Conservation (phyloP, 345 rosid species). For the Dimocarpus longan region DNA sequence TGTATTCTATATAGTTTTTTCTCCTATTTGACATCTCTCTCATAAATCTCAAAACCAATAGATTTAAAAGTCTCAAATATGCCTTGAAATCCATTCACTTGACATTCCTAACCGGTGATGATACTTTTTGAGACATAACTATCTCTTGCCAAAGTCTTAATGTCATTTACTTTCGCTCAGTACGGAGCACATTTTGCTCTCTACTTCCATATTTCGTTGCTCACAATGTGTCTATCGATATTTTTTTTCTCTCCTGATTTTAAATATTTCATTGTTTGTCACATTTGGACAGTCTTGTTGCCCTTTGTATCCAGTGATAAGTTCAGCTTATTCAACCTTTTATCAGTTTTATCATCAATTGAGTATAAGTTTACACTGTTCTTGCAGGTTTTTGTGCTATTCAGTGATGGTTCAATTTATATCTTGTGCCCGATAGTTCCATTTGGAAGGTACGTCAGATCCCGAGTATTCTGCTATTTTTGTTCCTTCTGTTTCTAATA, state of each 20-base stretch:
- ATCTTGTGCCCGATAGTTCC: slow-evolving; percentile 91
- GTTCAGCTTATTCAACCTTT: slow-evolving; percentile 3
- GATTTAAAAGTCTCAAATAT: background rate
- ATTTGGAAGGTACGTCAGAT: slow-evolving; percentile 71
- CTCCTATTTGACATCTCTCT: background rate
- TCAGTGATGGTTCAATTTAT: slow-evolving; percentile 82
- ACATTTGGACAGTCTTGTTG: background rate
- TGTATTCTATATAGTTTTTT: slow-evolving; percentile 5
- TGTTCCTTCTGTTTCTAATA: slow-evolving; percentile 1
- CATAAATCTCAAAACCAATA: background rate
- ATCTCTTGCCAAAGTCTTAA: slow-evolving; percentile 3
- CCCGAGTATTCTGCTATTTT: background rate
- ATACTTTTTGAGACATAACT: slow-evolving; percentile 7
- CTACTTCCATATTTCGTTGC: background rate
- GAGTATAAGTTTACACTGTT: slow-evolving; percentile 4
- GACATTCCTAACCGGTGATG: background rate
- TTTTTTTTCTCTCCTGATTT: background rate
- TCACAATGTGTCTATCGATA: background rate
- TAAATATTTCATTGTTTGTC: background rate
- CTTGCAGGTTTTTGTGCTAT: slow-evolving; percentile 85
- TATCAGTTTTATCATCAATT: slow-evolving; percentile 2
- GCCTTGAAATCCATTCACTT: background rate
- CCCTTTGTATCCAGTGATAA: slow-evolving; percentile 4
- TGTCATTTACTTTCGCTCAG: background rate
- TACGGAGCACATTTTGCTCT: background rate